Percentiles rank a stretch among this genome's conserved stretches.
These are phyloP conservation scores for Cenchrus americanus DNA, from an alignment of 176 grass and related monocot genomes.

Conservation along the genomic window DNA sequence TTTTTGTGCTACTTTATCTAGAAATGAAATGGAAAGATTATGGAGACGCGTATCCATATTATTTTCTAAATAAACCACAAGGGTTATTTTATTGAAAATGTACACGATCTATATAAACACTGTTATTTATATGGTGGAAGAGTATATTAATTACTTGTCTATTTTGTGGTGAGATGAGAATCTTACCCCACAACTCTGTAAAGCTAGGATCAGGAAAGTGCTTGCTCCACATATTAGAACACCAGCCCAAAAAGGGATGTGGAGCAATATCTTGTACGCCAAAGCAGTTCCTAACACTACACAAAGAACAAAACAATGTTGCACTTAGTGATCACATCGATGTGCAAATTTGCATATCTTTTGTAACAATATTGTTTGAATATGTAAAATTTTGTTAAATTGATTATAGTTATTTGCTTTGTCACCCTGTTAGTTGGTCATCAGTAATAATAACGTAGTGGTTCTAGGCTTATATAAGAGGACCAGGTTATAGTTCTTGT, in stretches of 20 bases:
- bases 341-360: neutral
- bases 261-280: conserved; percentile 70
- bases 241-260: conserved; percentile 63
- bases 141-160: neutral
- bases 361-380: neutral
- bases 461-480: too few relatives aligned
- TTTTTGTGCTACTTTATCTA: neutral
- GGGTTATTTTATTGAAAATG: neutral
- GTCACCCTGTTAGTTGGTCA: too few relatives aligned
- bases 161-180: neutral
- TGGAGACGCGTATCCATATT: neutral
- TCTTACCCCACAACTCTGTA: conserved; percentile 69
- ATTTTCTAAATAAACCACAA: neutral
- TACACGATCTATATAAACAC: neutral
- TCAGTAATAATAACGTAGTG: too few relatives aligned
- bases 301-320: conserved; percentile 21
- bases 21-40: neutral
- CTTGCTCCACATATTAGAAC: conserved; percentile 66
- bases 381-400: too few relatives aligned
- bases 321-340: neutral
- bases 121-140: neutral
- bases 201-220: conserved; percentile 61
- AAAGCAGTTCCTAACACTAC: conserved; percentile 84
- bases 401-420: too few relatives aligned
- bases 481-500: too few relatives aligned